Base-by-base conservation (phyloP, 768 basidiomycete genomes). In the Austroboletus festivus region DNA sequence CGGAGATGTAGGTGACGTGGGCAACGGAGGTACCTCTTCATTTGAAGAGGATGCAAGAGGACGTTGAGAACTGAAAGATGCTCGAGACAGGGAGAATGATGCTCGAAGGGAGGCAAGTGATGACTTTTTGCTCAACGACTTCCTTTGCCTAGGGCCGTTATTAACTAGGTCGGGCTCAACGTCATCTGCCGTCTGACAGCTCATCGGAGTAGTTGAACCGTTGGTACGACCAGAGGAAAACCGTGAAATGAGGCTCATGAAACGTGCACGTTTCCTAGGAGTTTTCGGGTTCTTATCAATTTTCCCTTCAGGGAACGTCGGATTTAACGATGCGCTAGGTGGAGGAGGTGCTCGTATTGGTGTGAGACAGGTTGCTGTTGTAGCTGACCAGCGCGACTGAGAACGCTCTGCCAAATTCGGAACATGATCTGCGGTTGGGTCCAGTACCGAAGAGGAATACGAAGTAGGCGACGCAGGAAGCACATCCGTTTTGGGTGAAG, bases 161-260 rank as follows among this genome's bases (percentile, higher is more conserved):
- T 57, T 47, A 16, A 26, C 34, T 0, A 57, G 60, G 38, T 68
- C 63, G 22, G 54, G 59, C 1, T 62, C 64, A 3, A 31, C 33
- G 6, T 55, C 52, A 4, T 46, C 50, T 5, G 18, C 38, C 0
- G 55, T 30, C 9, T 22, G 50, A 5, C 33, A 42, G 8, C 50
- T 51, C 2, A 51, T 47, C 0, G 48, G 28, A 28, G 12, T 19
- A 5, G 60, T 43, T 3, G 59, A 42, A 4, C 40, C 6, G 4
- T 68, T 65, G 13, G 19, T 30, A n/a, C 67, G 67, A 21, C 64
- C 53, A 0, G 65, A 67, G 1, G 67, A 68, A 3, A 67, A 22
- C 4, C 62, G 65, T 0, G 65, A 67, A 9, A 67, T 65, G 35
- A 67, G 60, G 38, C 57, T 65, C 30, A 68, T 62, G 44, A 67